A percentile compares a stretch with the other conserved stretches of the same genome.
These are phyloP conservation scores for Oropetium thomaeum DNA, from an alignment of 176 grass and related monocot genomes.

Conservation along the genomic window DNA sequence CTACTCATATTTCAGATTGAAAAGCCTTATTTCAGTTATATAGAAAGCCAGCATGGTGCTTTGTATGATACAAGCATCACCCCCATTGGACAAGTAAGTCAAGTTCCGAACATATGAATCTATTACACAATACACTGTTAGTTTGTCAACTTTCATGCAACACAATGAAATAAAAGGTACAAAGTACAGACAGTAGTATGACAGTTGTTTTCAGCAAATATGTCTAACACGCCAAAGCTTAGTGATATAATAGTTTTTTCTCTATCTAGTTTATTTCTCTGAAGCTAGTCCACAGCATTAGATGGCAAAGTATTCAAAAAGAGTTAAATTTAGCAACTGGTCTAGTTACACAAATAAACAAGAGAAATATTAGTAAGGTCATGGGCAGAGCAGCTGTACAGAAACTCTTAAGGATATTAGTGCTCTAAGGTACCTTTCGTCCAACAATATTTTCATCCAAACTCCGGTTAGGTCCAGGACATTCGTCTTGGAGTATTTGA, in stretches of 20 bases:
- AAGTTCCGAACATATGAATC: neutral
- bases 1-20: neutral
- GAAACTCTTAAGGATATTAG: neutral
- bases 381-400: neutral
- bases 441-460: constrained; percentile 51
- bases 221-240: constrained; percentile 1
- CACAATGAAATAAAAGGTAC: neutral
- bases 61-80: neutral
- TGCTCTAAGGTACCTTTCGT: constrained; percentile 70
- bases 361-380: neutral
- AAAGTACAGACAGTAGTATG: constrained; percentile 2
- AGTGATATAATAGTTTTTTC: neutral
- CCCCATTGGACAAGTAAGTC: neutral
- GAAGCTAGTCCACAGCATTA: constrained; percentile 2
- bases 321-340: constrained; percentile 22
- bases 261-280: neutral
- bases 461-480: constrained; percentile 43
- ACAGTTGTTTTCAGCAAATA: neutral
- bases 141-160: neutral
- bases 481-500: constrained; percentile 76
- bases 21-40: neutral
- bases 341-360: neutral
- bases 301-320: constrained; percentile 19
- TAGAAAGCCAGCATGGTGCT: neutral
- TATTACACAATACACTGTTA: neutral